Evolutionary conservation across 2,329 filamentous ascomycete genomes (phyloP), one percentile per base, ranked within the genome.

Genomic region (Diaporthe nobilis): DNA sequence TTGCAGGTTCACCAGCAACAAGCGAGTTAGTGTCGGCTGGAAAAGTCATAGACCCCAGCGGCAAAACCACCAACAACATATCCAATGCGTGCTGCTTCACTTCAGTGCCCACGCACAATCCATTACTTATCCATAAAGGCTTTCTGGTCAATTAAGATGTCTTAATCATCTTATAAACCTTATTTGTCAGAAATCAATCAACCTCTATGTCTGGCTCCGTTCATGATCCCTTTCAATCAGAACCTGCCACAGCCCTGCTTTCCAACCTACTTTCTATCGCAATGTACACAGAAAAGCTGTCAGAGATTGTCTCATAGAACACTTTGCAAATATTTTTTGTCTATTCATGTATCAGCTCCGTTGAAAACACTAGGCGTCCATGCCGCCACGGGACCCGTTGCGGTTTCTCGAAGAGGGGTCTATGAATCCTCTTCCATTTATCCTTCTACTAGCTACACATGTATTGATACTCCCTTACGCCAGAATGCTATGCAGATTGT

Each of bases 401-500:
- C 13, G 10, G 6, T 55, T 44, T 55, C 8, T 44, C 67, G 12
- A 4, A 47, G 25, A 49, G 53, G 25, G 42, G 20, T 34, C 25
- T 9, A 39, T 47, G 28, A 15, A 20, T n/a, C 57, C 25, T 51
- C 34, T 65, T 37, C 37, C 34, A 28, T 28, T 47, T 34, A 10
- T 57, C 39, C 51, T 22, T 37, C 34, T 25, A 25, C 37, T 63
- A 44, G 37, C 58, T 73, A 57, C 31, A 47, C 7, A 49, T 37
- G 12, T 58, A 60, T 65, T n/a, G 51, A 47, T 44, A 65, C 60
- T 57, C 39, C 71, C 49, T 25, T 73, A 25, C 71, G 71, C 71
- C 71, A 73, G 17, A 65, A 55, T 73, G 71, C 71, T 73, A 73
- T 73, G 71, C 71, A 34, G 57, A 61, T 58, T 60, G 51, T 34